phyloP scores from a whole-genome alignment of 768 basidiomycete species.

The Boletus rex-veris region DNA sequence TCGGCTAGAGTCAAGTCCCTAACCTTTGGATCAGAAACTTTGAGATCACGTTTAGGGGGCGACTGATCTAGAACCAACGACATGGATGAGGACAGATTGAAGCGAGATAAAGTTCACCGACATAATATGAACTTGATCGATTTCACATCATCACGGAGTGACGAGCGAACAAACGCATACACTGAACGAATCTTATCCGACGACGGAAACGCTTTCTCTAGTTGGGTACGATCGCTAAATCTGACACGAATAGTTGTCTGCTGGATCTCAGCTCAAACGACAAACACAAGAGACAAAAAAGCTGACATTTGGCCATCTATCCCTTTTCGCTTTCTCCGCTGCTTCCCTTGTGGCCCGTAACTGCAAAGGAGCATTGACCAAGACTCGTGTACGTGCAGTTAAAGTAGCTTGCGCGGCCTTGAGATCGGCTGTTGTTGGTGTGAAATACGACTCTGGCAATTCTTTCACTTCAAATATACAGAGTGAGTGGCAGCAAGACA shows the following conservation, averaged over 20 bases:
- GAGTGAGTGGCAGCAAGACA: conserved; percentile 3
- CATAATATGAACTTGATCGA: conserved; percentile 82
- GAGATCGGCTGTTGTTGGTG: conserved; percentile 67
- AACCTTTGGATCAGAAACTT: conserved; percentile 72
- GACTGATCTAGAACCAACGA: conserved; percentile 54
- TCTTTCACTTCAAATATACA: conserved; percentile 34
- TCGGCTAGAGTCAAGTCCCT: conserved; percentile 65
- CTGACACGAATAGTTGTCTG: conserved; percentile 81
- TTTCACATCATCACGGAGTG: conserved; percentile 71
- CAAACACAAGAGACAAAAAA: not conserved
- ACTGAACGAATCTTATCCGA: conserved; percentile 75
- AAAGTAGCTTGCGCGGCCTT: conserved; percentile 63
- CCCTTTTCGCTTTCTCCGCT: conserved; percentile 52
- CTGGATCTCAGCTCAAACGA: conserved; percentile 11
- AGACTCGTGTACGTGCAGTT: conserved; percentile 54
- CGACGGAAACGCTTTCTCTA: conserved; percentile 78
- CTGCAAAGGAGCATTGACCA: conserved; percentile 69
- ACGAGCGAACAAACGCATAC: conserved; percentile 78
- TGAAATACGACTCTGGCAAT: conserved; percentile 72
- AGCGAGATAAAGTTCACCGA: conserved; percentile 36
- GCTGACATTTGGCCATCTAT: conserved; percentile 70
- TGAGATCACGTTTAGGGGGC: conserved; percentile 80
- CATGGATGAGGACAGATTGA: not conserved
- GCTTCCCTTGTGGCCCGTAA: conserved; percentile 62
- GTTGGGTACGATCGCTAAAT: conserved; percentile 76